Evolutionary conservation across 2,329 filamentous ascomycete species (phyloP).

Genomic region (Ophiocordyceps camponoti-leonardi): DNA sequence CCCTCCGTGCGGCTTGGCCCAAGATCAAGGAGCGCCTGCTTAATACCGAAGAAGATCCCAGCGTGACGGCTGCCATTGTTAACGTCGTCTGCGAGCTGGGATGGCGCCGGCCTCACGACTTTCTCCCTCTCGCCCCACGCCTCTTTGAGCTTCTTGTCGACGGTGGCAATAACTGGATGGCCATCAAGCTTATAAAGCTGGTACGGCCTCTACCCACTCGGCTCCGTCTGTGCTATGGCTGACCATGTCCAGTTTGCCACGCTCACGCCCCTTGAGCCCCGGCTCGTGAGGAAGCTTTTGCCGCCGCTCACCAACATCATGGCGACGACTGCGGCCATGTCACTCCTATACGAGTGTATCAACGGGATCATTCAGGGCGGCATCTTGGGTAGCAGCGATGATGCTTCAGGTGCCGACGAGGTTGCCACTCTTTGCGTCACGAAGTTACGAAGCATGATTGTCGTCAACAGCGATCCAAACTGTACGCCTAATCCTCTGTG

Average conservation of each 20-base stretch:
- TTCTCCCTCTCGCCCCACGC: constrained; percentile 76
- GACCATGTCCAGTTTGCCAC: constrained; percentile 63
- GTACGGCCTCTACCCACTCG: constrained; percentile 25
- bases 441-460: constrained; percentile 86
- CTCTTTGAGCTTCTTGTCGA: constrained; percentile 86
- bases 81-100: constrained; percentile 95
- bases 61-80: constrained; percentile 87
- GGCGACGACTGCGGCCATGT: constrained; percentile 90
- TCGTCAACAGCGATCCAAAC: constrained; percentile 86
- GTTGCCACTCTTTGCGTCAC: constrained; percentile 83
- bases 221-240: neutral
- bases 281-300: constrained; percentile 77
- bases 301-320: constrained; percentile 87
- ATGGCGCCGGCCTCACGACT: constrained; percentile 86
- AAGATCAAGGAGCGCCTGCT: constrained; percentile 91
- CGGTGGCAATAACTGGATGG: constrained; percentile 98
- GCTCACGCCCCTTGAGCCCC: constrained; percentile 78
- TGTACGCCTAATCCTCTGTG: constrained; percentile 36
- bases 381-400: constrained; percentile 70
- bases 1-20: constrained; percentile 81
- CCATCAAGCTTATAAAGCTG: constrained; percentile 96
- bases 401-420: constrained; percentile 69
- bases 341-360: constrained; percentile 94
- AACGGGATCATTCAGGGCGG: constrained; percentile 96
- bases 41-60: constrained; percentile 78